A percentile compares a stretch with the other conserved stretches of the same genome.
Conservation (phyloP, 441 rosid species). For the Geranium incanum region DNA sequence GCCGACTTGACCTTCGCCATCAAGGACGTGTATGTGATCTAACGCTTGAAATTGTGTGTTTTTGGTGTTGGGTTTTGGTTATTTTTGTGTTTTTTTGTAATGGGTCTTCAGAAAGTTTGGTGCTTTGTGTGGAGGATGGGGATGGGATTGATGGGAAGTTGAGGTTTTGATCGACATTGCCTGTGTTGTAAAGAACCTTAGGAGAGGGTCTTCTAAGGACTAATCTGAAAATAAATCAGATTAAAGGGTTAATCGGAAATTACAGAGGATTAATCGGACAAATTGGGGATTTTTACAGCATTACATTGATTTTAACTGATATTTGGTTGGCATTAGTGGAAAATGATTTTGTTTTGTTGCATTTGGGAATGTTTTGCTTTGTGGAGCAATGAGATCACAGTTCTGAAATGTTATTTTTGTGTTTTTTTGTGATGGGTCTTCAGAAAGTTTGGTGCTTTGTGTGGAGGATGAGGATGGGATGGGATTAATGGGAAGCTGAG, state of each 20-base stretch:
- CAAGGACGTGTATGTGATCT: conserved; percentile 50
- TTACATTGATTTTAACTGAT: neutral
- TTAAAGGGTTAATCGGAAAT: no score
- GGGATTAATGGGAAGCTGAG: neutral
- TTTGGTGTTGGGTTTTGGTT: neutral
- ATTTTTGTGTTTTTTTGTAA: neutral
- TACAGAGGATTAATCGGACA: no score
- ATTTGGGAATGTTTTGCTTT: neutral
- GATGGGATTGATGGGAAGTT: neutral
- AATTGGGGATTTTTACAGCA: no score
- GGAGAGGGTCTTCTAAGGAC: no score
- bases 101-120: neutral
- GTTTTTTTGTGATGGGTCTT: neutral
- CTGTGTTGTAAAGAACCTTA: no score
- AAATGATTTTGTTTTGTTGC: neutral
- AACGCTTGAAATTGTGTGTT: neutral
- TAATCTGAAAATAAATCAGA: no score
- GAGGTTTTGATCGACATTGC: neutral
- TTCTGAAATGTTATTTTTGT: neutral
- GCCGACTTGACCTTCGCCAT: conserved; percentile 74
- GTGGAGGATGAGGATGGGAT: neutral
- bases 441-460: neutral
- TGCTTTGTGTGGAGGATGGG: neutral
- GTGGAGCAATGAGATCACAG: neutral
- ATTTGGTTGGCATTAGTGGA: neutral